Conservation (phyloP, 495 filamentous ascomycete species). For the Annulohypoxylon moriforme region DNA sequence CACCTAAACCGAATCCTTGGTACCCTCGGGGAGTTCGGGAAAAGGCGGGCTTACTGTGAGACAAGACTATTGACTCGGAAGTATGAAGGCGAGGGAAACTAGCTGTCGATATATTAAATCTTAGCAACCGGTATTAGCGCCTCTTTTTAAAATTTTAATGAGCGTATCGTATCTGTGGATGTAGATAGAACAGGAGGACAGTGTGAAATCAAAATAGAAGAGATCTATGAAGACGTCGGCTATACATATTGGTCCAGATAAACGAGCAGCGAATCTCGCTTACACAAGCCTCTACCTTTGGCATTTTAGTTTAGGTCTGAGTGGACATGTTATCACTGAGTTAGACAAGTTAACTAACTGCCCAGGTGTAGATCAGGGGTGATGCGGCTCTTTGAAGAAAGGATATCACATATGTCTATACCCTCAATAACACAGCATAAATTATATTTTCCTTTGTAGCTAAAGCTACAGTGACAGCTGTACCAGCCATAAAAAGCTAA, state of each 20-base stretch:
- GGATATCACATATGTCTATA: no score
- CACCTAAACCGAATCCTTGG: background rate
- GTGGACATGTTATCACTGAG: no score
- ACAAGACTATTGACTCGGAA: background rate
- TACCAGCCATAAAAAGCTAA: background rate
- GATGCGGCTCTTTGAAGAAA: no score
- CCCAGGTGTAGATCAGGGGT: no score
- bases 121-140: background rate
- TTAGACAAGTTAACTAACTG: no score
- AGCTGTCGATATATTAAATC: constrained; percentile 3
- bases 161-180: background rate
- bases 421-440: background rate
- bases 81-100: background rate
- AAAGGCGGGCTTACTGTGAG: background rate
- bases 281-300: background rate
- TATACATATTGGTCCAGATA: background rate
- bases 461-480: background rate
- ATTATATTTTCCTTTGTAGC: background rate
- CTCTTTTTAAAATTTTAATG: background rate
- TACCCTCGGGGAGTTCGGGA: background rate
- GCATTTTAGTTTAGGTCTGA: background rate
- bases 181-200: background rate
- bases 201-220: background rate
- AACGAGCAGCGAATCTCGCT: background rate
- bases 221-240: background rate